Base-by-base conservation (phyloP, 2,329 filamentous ascomycete species). In the Diplocarpon rosae region DNA sequence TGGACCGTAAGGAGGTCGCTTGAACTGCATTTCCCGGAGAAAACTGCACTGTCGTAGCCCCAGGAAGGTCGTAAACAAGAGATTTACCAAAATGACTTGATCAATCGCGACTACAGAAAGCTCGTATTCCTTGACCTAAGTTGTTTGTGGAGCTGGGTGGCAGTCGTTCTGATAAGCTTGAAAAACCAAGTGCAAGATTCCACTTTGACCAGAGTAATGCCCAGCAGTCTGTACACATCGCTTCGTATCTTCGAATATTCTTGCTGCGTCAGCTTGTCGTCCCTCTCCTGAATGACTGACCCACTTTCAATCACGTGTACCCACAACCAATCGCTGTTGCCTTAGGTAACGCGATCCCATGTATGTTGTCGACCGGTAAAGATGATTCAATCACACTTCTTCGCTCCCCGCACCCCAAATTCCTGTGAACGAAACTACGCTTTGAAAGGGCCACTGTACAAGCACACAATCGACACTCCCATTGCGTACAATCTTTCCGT, bases 291-390 rank as follows among this genome's bases (percentile, higher is more conserved):
- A 17, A 29, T 17, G 24, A 28, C 29, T 33, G 15, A 30, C 2
- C 12, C 16, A 12, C 30, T 5, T 32, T 32, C 11, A 3, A 12
- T 32, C 30, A 32, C 29, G 17, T 13, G 14, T 27, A 9, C 12
- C 28, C n/a, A 35, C 39, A 42, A 5, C 32, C 30, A 35, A 32
- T 2, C 34, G 10, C 39, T 35, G 45, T 47, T 47, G 45, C 45
- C 45, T 39, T 47, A 47, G 45, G 35, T 39, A 47, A 43, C 20
- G 14, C 27, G 27, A 16, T 32, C 16, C 27, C 27, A 28, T 37
- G 20, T 37, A 15, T 27, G 30, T 28, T 12, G 28, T 15, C 32
- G 20, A 43, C 35, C 39, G 2, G 24, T 27, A 31, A n/a, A 42
- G 17, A 31, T 5, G 15, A 30, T 42, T 42, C 28, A 37, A 37